Evolutionary conservation across 495 filamentous ascomycete genomes (phyloP).

Genomic region (Amniculicola lignicola): DNA sequence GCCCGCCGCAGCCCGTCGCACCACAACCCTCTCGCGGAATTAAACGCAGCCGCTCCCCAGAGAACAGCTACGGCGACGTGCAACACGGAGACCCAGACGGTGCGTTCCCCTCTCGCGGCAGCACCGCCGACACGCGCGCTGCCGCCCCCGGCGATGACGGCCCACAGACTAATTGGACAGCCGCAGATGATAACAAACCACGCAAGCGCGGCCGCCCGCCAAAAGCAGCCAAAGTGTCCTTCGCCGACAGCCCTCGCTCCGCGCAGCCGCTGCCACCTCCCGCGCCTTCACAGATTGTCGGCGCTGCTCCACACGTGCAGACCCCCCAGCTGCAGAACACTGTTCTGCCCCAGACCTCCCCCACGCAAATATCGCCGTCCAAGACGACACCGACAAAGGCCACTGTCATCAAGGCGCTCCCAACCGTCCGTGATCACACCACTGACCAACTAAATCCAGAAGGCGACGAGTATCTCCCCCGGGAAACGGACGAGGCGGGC

Average conservation of each 20-base stretch:
- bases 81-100: conserved; percentile 55
- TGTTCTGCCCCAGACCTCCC: conserved; percentile 62
- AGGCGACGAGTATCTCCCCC: conserved; percentile 93
- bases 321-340: conserved; percentile 77
- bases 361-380: conserved; percentile 70
- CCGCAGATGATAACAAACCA: conserved; percentile 66
- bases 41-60: conserved; percentile 92
- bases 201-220: conserved; percentile 86
- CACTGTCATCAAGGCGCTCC: conserved; percentile 83
- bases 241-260: conserved; percentile 45
- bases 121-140: conserved; percentile 8
- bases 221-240: conserved; percentile 54
- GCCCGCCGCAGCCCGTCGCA: conserved; percentile 43
- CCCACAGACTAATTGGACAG: background rate
- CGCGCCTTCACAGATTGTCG: conserved; percentile 45
- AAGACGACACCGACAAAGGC: conserved; percentile 87
- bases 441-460: conserved; percentile 90
- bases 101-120: conserved; percentile 12
- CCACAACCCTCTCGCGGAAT: conserved; percentile 66
- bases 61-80: conserved; percentile 62
- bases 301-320: conserved; percentile 52
- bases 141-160: background rate
- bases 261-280: conserved; percentile 54
- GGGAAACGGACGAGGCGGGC: conserved; percentile 87
- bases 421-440: conserved; percentile 94